phyloP scores from a whole-genome alignment of 2,329 filamentous ascomycete species.

The Fusarium irregulare region DNA sequence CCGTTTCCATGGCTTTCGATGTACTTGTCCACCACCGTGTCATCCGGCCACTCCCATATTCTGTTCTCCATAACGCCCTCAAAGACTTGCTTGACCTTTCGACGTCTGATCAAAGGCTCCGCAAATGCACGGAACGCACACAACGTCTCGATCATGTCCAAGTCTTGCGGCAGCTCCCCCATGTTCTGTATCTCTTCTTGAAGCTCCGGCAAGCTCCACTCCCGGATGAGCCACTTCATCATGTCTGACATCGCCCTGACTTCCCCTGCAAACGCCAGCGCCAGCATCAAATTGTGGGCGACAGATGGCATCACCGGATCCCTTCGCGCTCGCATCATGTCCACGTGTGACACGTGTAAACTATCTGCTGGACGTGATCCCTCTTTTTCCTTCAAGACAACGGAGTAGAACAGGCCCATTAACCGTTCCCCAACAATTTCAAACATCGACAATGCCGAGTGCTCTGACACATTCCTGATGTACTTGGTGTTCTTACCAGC shows the following conservation, averaged over 20 bases:
- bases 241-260: conserved; percentile 66
- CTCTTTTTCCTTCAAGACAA: conserved; percentile 44
- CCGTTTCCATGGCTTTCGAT: conserved; percentile 44
- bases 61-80: conserved; percentile 41
- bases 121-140: conserved; percentile 63
- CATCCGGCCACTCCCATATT: conserved; percentile 55
- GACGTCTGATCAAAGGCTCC: conserved; percentile 53
- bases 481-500: conserved; percentile 9
- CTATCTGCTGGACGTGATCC: conserved; percentile 30
- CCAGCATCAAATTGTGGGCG: conserved; percentile 69
- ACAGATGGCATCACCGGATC: conserved; percentile 54
- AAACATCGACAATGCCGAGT: conserved; percentile 31
- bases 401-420: conserved; percentile 44
- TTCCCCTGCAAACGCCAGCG: conserved; percentile 71
- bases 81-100: conserved; percentile 49
- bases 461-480: conserved; percentile 3
- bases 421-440: conserved; percentile 39
- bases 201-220: conserved; percentile 54
- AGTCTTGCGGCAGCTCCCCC: conserved; percentile 49
- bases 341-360: conserved; percentile 47
- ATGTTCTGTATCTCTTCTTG: conserved; percentile 52
- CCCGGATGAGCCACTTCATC: conserved; percentile 67
- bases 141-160: conserved; percentile 54
- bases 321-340: conserved; percentile 49
- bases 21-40: conserved; percentile 52